These are phyloP conservation scores for Phyllosticta ampelicida DNA, from an alignment of 2,329 filamentous ascomycete genomes.

Conservation along the genomic window DNA sequence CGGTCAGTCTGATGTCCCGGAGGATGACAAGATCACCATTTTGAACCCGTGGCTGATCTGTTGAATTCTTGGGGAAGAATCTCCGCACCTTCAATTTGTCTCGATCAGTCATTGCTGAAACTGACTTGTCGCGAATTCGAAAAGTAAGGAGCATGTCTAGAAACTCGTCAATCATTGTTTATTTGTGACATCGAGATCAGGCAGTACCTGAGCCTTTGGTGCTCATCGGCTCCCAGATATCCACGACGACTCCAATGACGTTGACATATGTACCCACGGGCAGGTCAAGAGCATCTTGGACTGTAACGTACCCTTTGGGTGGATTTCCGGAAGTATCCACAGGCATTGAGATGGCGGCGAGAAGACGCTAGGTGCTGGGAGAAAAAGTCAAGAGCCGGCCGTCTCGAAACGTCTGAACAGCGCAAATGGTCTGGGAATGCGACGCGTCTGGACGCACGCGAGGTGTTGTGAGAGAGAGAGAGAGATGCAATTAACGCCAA, in stretches of 20 bases:
- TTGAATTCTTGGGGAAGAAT: neutral
- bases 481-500: no score
- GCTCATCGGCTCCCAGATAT: neutral
- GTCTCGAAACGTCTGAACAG: no score
- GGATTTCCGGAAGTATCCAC: neutral
- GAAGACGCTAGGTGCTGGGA: neutral
- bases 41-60: slow-evolving; percentile 33
- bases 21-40: slow-evolving; percentile 56
- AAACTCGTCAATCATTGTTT: neutral
- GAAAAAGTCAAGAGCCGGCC: no score
- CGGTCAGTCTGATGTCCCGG: slow-evolving; percentile 20
- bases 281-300: neutral
- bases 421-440: neutral
- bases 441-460: neutral
- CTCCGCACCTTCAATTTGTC: neutral
- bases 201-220: slow-evolving; percentile 2
- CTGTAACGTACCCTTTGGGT: neutral
- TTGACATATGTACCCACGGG: neutral
- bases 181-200: neutral
- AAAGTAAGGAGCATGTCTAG: slow-evolving; percentile 2
- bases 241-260: slow-evolving; percentile 4
- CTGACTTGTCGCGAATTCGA: slow-evolving; percentile 16
- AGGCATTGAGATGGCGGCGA: no score
- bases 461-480: no score
- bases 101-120: no score